Percentiles rank a stretch among this genome's conserved stretches.
phyloP scores from a whole-genome alignment of 2,329 filamentous ascomycete species.

The Sporothrix phasma region DNA sequence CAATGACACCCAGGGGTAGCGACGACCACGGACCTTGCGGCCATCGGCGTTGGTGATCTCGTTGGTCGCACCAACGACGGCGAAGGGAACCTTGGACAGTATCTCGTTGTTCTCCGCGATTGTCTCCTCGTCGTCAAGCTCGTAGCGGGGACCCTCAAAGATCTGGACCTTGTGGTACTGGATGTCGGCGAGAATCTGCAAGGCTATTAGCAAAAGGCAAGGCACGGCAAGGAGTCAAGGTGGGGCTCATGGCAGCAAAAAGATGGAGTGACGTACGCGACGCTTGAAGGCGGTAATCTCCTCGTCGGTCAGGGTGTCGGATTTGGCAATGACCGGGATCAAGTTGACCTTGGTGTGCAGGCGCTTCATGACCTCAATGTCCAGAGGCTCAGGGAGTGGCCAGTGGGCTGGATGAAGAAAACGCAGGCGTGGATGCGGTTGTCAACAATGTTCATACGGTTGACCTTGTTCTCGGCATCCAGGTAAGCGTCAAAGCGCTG shows the following conservation, averaged over 20 bases:
- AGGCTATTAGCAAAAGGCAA: slow-evolving; percentile 1
- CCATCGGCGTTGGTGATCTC: slow-evolving; percentile 88
- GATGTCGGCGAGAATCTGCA: slow-evolving; percentile 89
- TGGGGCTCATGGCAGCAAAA: too few relatives aligned
- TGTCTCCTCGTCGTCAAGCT: slow-evolving; percentile 98
- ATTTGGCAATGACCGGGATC: slow-evolving; percentile 98
- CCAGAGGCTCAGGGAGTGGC: slow-evolving; percentile 93
- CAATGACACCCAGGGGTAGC: slow-evolving; percentile 96
- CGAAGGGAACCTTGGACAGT: slow-evolving; percentile 99
- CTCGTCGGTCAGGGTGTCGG: slow-evolving; percentile 94
- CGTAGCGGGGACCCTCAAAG: slow-evolving; percentile 96
- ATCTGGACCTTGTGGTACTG: slow-evolving; percentile 96
- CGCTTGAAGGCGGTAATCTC: slow-evolving; percentile 93
- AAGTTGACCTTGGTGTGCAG: slow-evolving; percentile 99
- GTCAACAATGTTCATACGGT: slow-evolving; percentile 99
- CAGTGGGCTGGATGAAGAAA: slow-evolving; percentile 98
- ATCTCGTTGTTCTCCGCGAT: slow-evolving; percentile 99
- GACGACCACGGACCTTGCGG: slow-evolving; percentile 88
- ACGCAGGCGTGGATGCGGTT: slow-evolving; percentile 98
- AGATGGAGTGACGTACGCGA: slow-evolving; percentile 73
- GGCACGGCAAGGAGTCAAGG: background rate
- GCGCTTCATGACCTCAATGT: slow-evolving; percentile 98
- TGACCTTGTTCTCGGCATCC: slow-evolving; percentile 99
- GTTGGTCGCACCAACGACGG: slow-evolving; percentile 91
- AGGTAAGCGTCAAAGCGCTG: slow-evolving; percentile 97